These are phyloP conservation scores for Inonotus obliquus DNA, from an alignment of 1,284 basidiomycete species.

Conservation along the genomic window DNA sequence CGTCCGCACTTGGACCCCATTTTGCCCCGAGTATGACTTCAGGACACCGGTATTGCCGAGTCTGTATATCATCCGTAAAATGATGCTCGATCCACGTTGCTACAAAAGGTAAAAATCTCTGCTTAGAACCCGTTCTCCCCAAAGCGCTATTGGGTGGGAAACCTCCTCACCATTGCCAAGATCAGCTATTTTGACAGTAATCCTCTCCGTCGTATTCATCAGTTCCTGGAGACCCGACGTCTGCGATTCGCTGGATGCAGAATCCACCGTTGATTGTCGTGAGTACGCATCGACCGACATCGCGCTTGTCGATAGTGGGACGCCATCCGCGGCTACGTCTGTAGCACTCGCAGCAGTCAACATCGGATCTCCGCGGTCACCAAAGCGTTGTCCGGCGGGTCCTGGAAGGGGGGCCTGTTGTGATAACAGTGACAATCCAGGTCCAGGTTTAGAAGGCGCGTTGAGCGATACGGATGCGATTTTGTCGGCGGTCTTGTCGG, in stretches of 20 bases:
- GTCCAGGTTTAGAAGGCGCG: conserved; percentile 28
- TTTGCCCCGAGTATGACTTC: conserved; percentile 94
- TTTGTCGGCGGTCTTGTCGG: conserved; percentile 50
- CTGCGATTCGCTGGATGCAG: conserved; percentile 25
- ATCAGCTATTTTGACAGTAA: conserved; percentile 99
- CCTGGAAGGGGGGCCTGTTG: conserved; percentile 57
- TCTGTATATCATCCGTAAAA: conserved; percentile 96
- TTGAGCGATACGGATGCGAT: conserved; percentile 66
- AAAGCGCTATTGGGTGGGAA: conserved; percentile 12
- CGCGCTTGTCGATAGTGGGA: conserved; percentile 33
- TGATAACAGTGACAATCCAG: conserved; percentile 77
- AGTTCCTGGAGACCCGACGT: conserved; percentile 26
- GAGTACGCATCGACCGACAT: conserved; percentile 35
- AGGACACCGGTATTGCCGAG: conserved; percentile 94
- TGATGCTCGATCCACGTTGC: conserved; percentile 88
- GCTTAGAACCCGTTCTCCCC: conserved; percentile 20
- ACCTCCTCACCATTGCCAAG: conserved; percentile 75
- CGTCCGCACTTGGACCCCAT: conserved; percentile 93
- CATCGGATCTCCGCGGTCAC: background rate
- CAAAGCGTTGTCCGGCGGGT: conserved; percentile 24
- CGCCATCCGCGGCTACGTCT: conserved; percentile 8
- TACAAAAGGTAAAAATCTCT: conserved; percentile 25
- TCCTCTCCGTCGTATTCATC: conserved; percentile 54
- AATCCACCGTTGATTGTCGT: conserved; percentile 27
- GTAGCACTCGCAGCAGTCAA: conserved; percentile 13